A percentile compares a stretch with the other conserved stretches of the same genome.
phyloP scores from a whole-genome alignment of 306 rosid genomes.

The Prunus mume region DNA sequence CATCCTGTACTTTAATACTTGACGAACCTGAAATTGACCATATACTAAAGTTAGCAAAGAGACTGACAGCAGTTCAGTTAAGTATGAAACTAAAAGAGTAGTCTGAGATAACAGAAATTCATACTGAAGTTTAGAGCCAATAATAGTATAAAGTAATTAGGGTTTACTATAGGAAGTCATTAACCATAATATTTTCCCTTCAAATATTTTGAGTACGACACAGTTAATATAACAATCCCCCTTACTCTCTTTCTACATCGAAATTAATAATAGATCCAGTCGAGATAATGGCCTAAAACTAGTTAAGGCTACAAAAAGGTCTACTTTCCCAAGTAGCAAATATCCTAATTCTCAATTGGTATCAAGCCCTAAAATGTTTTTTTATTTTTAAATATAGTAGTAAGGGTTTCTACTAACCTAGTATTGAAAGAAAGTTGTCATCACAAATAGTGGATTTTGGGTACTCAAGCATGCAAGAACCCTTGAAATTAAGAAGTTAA shows the following conservation, averaged over 20 bases:
- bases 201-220: neutral
- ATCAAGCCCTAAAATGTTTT: neutral
- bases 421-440: neutral
- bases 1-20: conserved; percentile 75
- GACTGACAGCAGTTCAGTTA: neutral
- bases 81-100: neutral
- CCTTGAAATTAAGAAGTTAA: neutral
- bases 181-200: neutral
- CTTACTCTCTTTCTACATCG: neutral
- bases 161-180: neutral
- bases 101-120: neutral
- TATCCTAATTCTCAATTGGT: neutral
- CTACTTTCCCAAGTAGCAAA: neutral
- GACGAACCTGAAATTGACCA: conserved; percentile 81
- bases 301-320: neutral
- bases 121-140: neutral
- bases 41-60: conserved; percentile 2
- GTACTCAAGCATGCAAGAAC: neutral
- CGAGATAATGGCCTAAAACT: neutral
- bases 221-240: neutral
- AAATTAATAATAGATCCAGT: neutral
- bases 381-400: too few species aligned
- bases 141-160: too few species aligned
- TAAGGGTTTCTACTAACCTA: neutral
- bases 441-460: neutral